Base-by-base conservation (phyloP, 179 eudicot genomes). In the Camellia oleifera region DNA sequence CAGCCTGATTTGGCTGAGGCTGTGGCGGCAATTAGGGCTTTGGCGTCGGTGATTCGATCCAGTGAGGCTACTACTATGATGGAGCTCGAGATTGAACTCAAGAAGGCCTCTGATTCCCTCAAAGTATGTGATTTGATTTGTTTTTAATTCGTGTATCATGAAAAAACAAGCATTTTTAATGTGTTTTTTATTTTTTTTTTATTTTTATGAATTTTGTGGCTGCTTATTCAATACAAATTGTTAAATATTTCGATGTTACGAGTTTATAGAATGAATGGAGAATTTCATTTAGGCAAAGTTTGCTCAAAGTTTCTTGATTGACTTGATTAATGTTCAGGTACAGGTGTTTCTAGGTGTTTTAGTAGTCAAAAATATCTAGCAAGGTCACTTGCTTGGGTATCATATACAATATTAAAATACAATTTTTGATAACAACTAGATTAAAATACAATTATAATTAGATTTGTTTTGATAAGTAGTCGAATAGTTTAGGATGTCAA, bases 1-100 rank as follows among this genome's bases (percentile, higher is more conserved):
- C 98, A 90, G 87, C 98, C 99, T 11, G 99, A 95, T 69, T 80
- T 95, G 83, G 99, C 99, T 0, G 99, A 95, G 84, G 98, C 99
- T 0, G 99, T 95, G 60, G 99, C 99, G 18, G 99, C 99, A 10
- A 94, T 94, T 83, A 90, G 95, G 92, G 98, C 99, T 66, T 82
- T 95, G 89, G 99, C 99, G 23, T 87, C 93, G 12, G 97, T 91
- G 11, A 95, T 95, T 76, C 79, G 97, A 73, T 85, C 87, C 20
- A 91, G 99, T 58, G 84, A 84, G 61, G 99, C 98, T 45, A 89
- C 92, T 13, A 95, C 98, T 12, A 94, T 95, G 94, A 92, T 94
- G 97, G 98, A 95, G 84, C 97, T 95, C 62, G 95, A 94, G 77
- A 91, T 92, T 86, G 99, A 92, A 88, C 98, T 95, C 62, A 92